These are phyloP conservation scores for Sporothrix pallida DNA, from an alignment of 2,329 filamentous ascomycete species.

Conservation along the genomic window DNA sequence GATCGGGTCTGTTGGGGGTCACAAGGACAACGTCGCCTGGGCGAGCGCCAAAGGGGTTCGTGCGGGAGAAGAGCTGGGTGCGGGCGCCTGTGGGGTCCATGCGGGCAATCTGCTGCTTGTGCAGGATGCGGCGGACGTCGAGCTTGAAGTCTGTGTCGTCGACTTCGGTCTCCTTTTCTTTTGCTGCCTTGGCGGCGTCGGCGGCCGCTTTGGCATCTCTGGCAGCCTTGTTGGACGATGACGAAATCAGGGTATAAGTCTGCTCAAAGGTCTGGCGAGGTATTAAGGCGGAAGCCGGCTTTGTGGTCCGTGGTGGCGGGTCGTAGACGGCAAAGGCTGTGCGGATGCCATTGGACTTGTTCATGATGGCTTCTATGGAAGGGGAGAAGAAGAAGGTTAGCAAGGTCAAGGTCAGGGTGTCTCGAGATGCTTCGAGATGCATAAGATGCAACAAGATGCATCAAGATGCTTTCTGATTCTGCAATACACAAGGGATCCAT, in stretches of 20 bases:
- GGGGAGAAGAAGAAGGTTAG: slow-evolving; percentile 26
- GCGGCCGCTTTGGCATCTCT: slow-evolving; percentile 18
- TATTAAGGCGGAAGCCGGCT: slow-evolving; percentile 21
- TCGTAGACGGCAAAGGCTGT: slow-evolving; percentile 58
- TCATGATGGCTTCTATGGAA: slow-evolving; percentile 33
- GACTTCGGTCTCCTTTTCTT: neutral
- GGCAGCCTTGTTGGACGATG: no score
- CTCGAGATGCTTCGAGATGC: neutral
- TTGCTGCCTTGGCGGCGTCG: slow-evolving; percentile 22
- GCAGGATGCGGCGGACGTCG: slow-evolving; percentile 71
- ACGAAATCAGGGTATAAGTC: no score
- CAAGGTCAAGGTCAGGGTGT: slow-evolving; percentile 1
- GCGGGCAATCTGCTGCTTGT: slow-evolving; percentile 68
- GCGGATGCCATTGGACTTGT: slow-evolving; percentile 41
- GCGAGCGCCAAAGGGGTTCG: slow-evolving; percentile 78
- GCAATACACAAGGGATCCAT: neutral
- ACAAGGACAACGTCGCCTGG: slow-evolving; percentile 92
- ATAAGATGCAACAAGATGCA: neutral
- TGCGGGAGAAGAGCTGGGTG: slow-evolving; percentile 76
- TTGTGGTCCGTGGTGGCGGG: slow-evolving; percentile 31
- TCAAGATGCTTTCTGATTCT: neutral
- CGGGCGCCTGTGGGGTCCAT: slow-evolving; percentile 88
- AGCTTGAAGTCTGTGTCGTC: slow-evolving; percentile 23
- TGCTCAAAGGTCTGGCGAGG: neutral
- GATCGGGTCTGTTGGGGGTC: slow-evolving; percentile 75